Evolutionary conservation across 352 stramenopile genomes (phyloP).

Genomic region (Elongisporangium undulatum): DNA sequence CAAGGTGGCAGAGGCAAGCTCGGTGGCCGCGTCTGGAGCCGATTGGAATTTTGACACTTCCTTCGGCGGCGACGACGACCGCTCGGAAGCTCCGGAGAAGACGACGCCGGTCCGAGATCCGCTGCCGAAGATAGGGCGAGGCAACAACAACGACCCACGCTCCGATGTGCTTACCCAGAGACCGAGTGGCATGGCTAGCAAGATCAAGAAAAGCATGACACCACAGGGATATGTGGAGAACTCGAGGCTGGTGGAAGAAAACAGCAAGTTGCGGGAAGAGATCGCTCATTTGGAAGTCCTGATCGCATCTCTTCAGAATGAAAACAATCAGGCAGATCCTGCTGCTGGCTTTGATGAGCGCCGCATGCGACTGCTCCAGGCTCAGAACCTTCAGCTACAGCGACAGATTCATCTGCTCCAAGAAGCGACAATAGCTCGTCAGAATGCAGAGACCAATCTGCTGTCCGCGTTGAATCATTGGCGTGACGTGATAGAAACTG

Average conservation of each 20-base stretch:
- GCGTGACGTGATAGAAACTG: slow-evolving; percentile 34
- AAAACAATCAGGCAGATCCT: slow-evolving; percentile 12
- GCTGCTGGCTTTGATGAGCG: slow-evolving; percentile 16
- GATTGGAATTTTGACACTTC: slow-evolving; percentile 37
- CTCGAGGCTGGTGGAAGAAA: slow-evolving; percentile 24
- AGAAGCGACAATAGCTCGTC: slow-evolving; percentile 21
- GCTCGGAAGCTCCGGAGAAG: neutral
- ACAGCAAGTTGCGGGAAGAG: slow-evolving; percentile 33
- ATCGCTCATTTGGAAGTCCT: slow-evolving; percentile 43
- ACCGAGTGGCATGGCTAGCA: slow-evolving; percentile 5
- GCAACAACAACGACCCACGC: neutral
- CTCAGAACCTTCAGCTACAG: slow-evolving; percentile 63
- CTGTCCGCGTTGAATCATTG: slow-evolving; percentile 30
- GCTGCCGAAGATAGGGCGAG: neutral
- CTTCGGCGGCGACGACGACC: slow-evolving; percentile 10
- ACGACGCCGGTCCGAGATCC: neutral
- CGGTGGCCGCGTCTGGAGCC: slow-evolving; percentile 1
- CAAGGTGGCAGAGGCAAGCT: neutral
- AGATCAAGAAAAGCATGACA: slow-evolving; percentile 39
- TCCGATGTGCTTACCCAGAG: neutral
- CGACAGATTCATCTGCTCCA: slow-evolving; percentile 43
- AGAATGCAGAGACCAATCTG: slow-evolving; percentile 33
- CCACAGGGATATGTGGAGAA: slow-evolving; percentile 32
- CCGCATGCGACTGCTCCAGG: slow-evolving; percentile 36
- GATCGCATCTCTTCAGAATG: slow-evolving; percentile 24